Base-by-base conservation (phyloP, 2,329 filamentous ascomycete species). In the Arthroderma sp. region DNA sequence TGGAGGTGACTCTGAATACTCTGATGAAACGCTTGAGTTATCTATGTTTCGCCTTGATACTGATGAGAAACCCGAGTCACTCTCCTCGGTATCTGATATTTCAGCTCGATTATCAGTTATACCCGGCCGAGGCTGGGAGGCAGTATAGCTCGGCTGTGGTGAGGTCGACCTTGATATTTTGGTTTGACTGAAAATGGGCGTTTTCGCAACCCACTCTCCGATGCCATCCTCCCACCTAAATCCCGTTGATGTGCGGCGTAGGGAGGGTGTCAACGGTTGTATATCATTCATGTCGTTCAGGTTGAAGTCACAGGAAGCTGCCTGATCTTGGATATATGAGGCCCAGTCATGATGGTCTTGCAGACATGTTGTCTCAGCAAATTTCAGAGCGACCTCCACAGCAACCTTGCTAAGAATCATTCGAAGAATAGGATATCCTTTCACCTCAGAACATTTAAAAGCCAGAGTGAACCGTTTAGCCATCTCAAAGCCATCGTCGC, bases 171-270 rank as follows among this genome's bases (percentile, higher is more conserved):
- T 54, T 19, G 19, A 33, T 11, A 11, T 19, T 52, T 11, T 52
- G n/a, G 25, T 8, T 37, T 33, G 25, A 52, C 33, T 54, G 7
- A 54, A 54, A 21, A 17, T 39, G 2, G 58, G 58, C 19, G 55
- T 56, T n/a, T 54, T 71, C 17, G 72, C 76, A 54, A 81, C 74
- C 79, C 79, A 82, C 65, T 81, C 79, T 37, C 77, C 74, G 64
- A 81, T 80, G 47, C 74, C 76, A 63, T 80, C 78, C 63, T 81
- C 79, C 79, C 79, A 81, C 33, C 75, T 68, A 66, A 72, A 79
- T 65, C 61, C 66, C 38, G 60, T 66, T 57, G 37, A 56, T 35
- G 23, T 53, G 37, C 33, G 41, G 53, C n/a, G 53, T 8, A 59
- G 47, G 23, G 61, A 63, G 5, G 55, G 54, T n/a, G 61, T 63